Evolutionary conservation across 2,329 filamentous ascomycete species (phyloP), one percentile per base, ranked within the genome.

Genomic region (Mycogone perniciosa): DNA sequence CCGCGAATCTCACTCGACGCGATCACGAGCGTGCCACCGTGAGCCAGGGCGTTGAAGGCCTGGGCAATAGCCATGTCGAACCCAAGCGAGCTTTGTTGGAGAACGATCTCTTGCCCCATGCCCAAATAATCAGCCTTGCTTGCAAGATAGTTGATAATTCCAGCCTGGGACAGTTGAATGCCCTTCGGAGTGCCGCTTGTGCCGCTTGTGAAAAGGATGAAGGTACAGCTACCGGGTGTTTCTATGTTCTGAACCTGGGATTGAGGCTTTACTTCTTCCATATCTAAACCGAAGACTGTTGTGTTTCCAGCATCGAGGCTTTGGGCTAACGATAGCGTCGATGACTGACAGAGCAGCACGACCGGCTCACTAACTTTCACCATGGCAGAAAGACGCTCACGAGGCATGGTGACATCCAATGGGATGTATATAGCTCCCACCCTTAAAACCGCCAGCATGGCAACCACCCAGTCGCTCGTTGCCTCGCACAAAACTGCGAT

Each of bases 51-150:
- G 3, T 57, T 55, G 44, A 72, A 63, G 6, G 66, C 64, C 53
- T 76, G 69, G 3, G 54, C 55, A 1, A 73, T 37, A 0, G 70
- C 69, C 51, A 73, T 56, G 47, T 76, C 72, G 55, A 76, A 76
- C 8, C 61, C 62, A 33, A 61, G 64, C 0, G 71, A 60, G 11
- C 62, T 71, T 52, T 74, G 70, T 45, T 73, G 70, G 1, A 74
- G 59, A 0, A 68, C 60, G 0, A 53, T 56, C 26, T 66, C 66
- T 2, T 55, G 52, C 0, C 56, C 55, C 0, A 66, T 45, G 0
- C 52, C 50, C 10, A 56, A 47, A 5, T 54, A 54, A 8, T 51
- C 42, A 4, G 44, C 55, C 2, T 54, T 58, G 10, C 55, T 56
- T 31, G 64, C 65, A 3, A 65, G 48, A 26, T 60, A 56, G 50